A percentile compares a stretch with the other conserved stretches of the same genome.
phyloP scores from a whole-genome alignment of 2,329 filamentous ascomycete genomes.

The Aureobasidium pullulans region DNA sequence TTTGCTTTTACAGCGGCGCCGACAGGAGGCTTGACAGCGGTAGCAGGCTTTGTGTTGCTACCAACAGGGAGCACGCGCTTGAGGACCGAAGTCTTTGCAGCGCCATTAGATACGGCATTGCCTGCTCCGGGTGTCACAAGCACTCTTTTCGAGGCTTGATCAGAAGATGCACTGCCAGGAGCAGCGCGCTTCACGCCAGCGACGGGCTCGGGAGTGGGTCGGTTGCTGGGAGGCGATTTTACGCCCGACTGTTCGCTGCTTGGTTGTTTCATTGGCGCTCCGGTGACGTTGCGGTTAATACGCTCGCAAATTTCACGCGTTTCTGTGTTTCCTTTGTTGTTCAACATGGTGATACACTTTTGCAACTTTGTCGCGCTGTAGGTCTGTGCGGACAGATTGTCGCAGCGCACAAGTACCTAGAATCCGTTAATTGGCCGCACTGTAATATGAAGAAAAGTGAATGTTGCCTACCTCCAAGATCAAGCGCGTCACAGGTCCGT shows the following conservation, averaged over 20 bases:
- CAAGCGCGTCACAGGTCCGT: constrained; percentile 33
- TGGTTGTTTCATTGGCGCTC: constrained; percentile 32
- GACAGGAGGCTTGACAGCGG: constrained; percentile 23
- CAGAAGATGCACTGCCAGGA: constrained; percentile 13
- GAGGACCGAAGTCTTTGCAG: constrained; percentile 39
- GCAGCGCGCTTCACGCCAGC: constrained; percentile 28
- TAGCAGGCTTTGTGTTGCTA: constrained; percentile 33
- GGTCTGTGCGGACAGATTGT: constrained; percentile 53
- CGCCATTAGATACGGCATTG: constrained; percentile 6
- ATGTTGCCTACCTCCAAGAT: constrained; percentile 32
- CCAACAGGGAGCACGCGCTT: constrained; percentile 38
- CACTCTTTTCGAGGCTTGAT: constrained; percentile 28
- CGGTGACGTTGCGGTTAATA: constrained; percentile 37
- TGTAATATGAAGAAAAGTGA: constrained; percentile 31
- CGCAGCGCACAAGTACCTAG: constrained; percentile 54
- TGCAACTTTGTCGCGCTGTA: constrained; percentile 59
- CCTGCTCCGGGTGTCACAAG: constrained; percentile 2
- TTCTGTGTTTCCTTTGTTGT: constrained; percentile 58
- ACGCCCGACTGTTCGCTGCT: neutral
- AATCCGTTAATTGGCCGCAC: constrained; percentile 44
- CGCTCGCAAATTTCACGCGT: constrained; percentile 54
- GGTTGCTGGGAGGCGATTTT: constrained; percentile 9
- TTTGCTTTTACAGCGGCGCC: constrained; percentile 21
- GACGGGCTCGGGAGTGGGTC: constrained; percentile 20
- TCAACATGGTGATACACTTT: constrained; percentile 55